Evolutionary conservation across 2,329 filamentous ascomycete genomes (phyloP).

Genomic region (Alternaria alternata): DNA sequence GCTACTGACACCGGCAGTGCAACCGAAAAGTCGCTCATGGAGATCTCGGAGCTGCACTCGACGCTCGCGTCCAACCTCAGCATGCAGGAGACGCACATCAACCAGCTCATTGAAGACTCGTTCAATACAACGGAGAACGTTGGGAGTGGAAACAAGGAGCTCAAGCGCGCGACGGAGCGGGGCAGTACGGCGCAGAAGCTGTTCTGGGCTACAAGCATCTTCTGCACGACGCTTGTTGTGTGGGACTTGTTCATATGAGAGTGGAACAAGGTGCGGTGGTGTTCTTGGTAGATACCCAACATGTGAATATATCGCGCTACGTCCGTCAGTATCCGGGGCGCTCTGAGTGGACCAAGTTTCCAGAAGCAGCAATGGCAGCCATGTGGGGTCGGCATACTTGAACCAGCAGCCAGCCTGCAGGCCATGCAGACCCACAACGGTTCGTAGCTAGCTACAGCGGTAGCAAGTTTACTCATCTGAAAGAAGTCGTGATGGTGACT

Average conservation of each 20-base stretch:
- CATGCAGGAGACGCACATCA: constrained; percentile 87
- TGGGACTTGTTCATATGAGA: constrained; percentile 60
- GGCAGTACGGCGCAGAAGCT: constrained; percentile 59
- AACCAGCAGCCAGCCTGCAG: background rate
- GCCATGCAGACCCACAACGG: constrained; percentile 24
- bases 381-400: constrained; percentile 19
- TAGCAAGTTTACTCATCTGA: background rate
- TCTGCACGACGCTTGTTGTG: constrained; percentile 57
- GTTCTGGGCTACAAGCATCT: constrained; percentile 57
- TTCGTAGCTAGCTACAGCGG: background rate
- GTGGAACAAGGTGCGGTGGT: background rate
- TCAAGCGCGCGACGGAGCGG: constrained; percentile 77
- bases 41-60: constrained; percentile 92
- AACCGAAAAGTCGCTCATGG: constrained; percentile 87
- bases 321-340: constrained; percentile 14
- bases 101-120: constrained; percentile 86
- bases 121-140: constrained; percentile 85
- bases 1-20: constrained; percentile 63
- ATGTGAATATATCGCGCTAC: constrained; percentile 18
- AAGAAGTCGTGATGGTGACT: constrained; percentile 6
- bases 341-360: constrained; percentile 25
- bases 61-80: constrained; percentile 86
- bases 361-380: constrained; percentile 28
- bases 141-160: constrained; percentile 85
- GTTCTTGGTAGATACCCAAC: constrained; percentile 14